Base-by-base conservation (phyloP, 805 yeast species). In the Dipodascopsis uninucleata region DNA sequence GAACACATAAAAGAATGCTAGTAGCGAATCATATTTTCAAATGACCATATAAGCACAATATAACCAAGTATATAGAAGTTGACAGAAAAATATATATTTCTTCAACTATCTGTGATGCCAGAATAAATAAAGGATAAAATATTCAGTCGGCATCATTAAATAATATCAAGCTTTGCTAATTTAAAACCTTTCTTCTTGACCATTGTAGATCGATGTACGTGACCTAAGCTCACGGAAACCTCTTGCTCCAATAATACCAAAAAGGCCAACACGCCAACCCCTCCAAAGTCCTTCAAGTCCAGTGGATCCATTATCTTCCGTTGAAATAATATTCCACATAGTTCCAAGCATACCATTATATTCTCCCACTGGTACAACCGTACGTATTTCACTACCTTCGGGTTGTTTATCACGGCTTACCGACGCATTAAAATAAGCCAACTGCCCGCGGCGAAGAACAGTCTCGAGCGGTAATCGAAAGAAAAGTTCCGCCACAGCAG, bases 241-340 rank as follows among this genome's bases (percentile, higher is more conserved):
- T 83, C 94, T 90, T 40, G 82, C 81, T 8, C 95, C 93, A 38
- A 85, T 63, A 2, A 85, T 76, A 49, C 90, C 86, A 46, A 87
- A 63, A 8, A 85, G 71, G 23, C 95, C 94, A 32, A 87, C 80
- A 62, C 86, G 77, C 97, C 97, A 90, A 28, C 97, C 98, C 55
- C 90, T 76, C 72, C 85, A 89, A 21, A 82, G 62, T 1, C 71
- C 75, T 32, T 74, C 74, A 53, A 72, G 52, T 1, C 80, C 75
- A 37, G 71, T 64, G 28, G 72, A 69, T 6, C 71, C 63, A 29
- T 75, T 66, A 24, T 61, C 71, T 31, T 65, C 65, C 58, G 75
- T 73, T 14, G 64, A 62, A 33, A 72, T 47, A 4, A 76, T 63
- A 46, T 71, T 70, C 68, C 76, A 77, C 22, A 79, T 58, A 1